A percentile compares a stretch with the other conserved stretches of the same genome.
Conservation (phyloP, 768 basidiomycete genomes). For the Boletus insuetus region DNA sequence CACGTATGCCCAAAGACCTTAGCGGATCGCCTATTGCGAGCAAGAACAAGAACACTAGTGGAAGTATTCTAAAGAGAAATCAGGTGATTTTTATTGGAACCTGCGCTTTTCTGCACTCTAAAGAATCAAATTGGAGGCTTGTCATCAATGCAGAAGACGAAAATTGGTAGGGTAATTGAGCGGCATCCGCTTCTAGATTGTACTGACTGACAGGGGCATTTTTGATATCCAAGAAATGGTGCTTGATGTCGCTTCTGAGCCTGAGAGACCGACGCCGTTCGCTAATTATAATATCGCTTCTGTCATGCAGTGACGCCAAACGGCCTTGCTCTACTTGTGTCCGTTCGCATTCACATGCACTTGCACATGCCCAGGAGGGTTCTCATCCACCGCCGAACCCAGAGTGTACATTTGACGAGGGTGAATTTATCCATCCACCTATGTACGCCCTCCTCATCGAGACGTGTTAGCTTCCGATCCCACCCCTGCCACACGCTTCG, state of each 20-base stretch:
- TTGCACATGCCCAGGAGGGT: constrained; percentile 59
- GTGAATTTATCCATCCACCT: constrained; percentile 31
- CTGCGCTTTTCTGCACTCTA: neutral
- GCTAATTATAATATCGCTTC: neutral
- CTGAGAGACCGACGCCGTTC: neutral
- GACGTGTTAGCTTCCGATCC: constrained; percentile 35
- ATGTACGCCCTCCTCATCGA: neutral
- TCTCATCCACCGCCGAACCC: constrained; percentile 51
- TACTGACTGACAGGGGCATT: constrained; percentile 12
- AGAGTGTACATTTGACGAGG: constrained; percentile 77
- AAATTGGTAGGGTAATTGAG: constrained; percentile 53
- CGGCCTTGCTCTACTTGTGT: constrained; percentile 76
- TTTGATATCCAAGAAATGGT: constrained; percentile 56
- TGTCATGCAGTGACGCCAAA: constrained; percentile 59
- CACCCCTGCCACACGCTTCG: constrained; percentile 34
- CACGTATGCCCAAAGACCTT: constrained; percentile 44
- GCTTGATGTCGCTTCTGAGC: constrained; percentile 9
- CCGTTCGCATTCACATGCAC: constrained; percentile 69
- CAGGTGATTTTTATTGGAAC: constrained; percentile 16
- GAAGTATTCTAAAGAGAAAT: constrained; percentile 21
- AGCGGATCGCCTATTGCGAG: constrained; percentile 2
- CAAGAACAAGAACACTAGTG: neutral
- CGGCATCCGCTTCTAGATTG: constrained; percentile 1
- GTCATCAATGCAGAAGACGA: constrained; percentile 63
- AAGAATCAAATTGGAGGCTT: constrained; percentile 29